Evolutionary conservation across 805 yeast species (phyloP), one percentile per base, ranked within the genome.

Genomic region (Maudiozyma saulgeensis): DNA sequence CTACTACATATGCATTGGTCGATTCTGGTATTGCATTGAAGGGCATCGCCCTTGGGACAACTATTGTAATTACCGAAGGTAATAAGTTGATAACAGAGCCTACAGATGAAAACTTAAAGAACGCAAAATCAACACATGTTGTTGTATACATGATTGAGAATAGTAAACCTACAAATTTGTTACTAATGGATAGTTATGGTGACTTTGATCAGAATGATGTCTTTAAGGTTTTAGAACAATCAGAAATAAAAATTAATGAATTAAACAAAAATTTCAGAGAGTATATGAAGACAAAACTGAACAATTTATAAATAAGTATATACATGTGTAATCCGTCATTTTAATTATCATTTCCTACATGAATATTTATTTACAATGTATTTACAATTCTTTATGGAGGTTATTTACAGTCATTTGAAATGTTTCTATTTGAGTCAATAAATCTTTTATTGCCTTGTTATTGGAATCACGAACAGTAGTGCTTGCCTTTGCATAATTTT

Each of bases 351-450:
- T 28, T n/a, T 35, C 23, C 8, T 47, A 47, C 38, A 39, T 44
- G 32, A 35, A 19, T 34, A 43, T 48, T 35, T 28, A 4, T 28
- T 26, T 45, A 41, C 39, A 39, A 18, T 23, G n/a, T 42, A 42
- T 42, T 31, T 42, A 47, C 37, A 43, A 12, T 23, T 26, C 41
- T 35, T 41, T 50, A 21, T n/a, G 38, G 40, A 48, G 80, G 64
- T 87, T 84, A 34, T 77, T 78, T 64, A 91, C 84, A 51, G 96
- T 89, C 50, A 85, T 82, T 63, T 86, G 80, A 61, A 87, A 77
- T 56, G 96, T 93, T 60, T 85, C 89, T 54, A 89, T 83, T 68
- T 91, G 97, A 42, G 97, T 95, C 53, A 69, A 65, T 53, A 78
- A 75, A 60, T 79, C 82, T 55, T 83, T 89, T 48, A 81, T 71